Percentiles rank a stretch among this genome's conserved stretches.
Evolutionary conservation across 257 asterid genomes (phyloP).

Genomic region (Ligustrum vulgare): DNA sequence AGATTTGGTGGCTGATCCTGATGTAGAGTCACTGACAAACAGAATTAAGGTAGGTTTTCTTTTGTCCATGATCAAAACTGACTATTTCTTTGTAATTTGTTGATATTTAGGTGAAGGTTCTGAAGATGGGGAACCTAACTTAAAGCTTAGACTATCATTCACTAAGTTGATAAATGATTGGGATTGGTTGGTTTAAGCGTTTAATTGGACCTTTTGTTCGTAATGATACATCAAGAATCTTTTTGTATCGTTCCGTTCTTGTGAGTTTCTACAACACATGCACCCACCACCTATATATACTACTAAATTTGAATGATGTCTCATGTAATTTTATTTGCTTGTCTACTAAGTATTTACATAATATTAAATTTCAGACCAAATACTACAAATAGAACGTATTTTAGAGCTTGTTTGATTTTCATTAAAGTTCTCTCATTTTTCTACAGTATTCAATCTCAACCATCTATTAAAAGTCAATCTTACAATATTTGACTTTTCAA

Average conservation of each 20-base stretch:
- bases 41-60: constrained; percentile 60
- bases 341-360: no score
- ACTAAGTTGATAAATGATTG: neutral
- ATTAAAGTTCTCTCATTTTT: no score
- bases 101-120: neutral
- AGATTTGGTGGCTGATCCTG: constrained; percentile 76
- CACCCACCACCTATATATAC: neutral
- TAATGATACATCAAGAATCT: no score
- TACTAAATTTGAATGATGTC: neutral
- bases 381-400: neutral
- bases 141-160: neutral
- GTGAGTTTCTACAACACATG: neutral
- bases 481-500: no score
- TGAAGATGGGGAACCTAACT: constrained; percentile 14
- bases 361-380: neutral
- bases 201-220: neutral
- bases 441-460: no score
- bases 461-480: no score
- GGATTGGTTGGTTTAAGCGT: neutral
- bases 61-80: constrained; percentile 1
- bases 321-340: neutral
- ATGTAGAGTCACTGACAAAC: constrained; percentile 59
- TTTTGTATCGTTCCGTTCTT: neutral
- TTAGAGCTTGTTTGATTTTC: no score
- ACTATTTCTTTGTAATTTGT: constrained; percentile 5